These are phyloP conservation scores for Fusarium succisae DNA, from an alignment of 2,329 filamentous ascomycete species.

Conservation along the genomic window DNA sequence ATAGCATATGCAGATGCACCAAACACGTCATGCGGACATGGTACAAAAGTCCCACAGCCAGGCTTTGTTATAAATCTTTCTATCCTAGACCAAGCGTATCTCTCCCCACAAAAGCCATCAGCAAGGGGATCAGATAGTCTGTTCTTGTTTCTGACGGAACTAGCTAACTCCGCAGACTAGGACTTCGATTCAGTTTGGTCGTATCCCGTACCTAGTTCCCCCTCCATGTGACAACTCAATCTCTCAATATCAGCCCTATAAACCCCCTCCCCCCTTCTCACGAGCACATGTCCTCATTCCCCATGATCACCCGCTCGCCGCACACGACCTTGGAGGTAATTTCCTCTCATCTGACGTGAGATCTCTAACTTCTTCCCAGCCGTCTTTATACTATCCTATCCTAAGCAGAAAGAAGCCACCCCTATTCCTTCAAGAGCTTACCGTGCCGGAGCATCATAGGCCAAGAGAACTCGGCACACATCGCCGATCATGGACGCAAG, in stretches of 20 bases:
- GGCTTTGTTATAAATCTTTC: not conserved
- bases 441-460: constrained; percentile 9
- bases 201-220: constrained; percentile 2
- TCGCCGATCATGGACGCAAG: constrained; percentile 17
- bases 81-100: not conserved
- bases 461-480: constrained; percentile 20
- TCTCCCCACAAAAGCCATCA: not conserved
- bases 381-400: not conserved
- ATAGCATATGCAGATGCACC: not conserved
- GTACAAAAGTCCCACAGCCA: constrained; percentile 19
- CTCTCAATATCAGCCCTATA: constrained; percentile 28
- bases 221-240: constrained; percentile 1
- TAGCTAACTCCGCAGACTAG: not conserved
- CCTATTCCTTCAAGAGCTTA: constrained; percentile 1
- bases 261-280: not conserved
- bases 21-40: constrained; percentile 12
- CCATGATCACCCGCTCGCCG: constrained; percentile 33
- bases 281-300: not conserved
- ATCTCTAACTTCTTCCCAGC: constrained; percentile 33
- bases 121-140: not conserved
- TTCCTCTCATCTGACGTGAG: constrained; percentile 40
- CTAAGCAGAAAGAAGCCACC: not conserved
- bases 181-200: not conserved
- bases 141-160: constrained; percentile 1
- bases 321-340: constrained; percentile 1